Conservation (phyloP, 345 rosid genomes). For the Triadica sebifera region DNA sequence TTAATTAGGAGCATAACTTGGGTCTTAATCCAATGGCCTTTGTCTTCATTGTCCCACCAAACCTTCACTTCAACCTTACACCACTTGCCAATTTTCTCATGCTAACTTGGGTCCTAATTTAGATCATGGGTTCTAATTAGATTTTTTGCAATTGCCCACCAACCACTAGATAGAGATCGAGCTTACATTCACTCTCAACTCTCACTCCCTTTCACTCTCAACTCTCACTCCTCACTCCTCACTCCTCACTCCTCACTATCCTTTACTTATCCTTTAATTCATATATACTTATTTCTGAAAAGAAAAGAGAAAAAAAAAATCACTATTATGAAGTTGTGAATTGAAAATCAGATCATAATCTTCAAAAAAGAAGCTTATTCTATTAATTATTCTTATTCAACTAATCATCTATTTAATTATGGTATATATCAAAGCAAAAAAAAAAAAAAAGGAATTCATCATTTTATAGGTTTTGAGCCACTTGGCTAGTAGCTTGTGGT, state of each 20-base stretch:
- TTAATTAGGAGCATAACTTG: slow-evolving; percentile 13
- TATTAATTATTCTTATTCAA: too few species aligned
- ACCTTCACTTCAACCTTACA: slow-evolving; percentile 17
- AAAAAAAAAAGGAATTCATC: too few species aligned
- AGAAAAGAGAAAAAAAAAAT: too few species aligned
- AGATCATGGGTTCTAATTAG: not conserved
- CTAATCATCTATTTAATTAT: too few species aligned
- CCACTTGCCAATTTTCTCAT: not conserved
- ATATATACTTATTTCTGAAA: not conserved
- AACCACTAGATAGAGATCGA: slow-evolving; percentile 1
- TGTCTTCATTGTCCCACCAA: slow-evolving; percentile 13
- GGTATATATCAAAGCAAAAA: too few species aligned
- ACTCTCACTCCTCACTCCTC: not conserved
- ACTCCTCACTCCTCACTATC: not conserved
- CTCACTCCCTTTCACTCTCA: too few species aligned
- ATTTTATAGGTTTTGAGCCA: too few species aligned
- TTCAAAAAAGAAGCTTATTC: too few species aligned
- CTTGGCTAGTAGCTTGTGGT: too few species aligned
- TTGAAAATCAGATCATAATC: too few species aligned
- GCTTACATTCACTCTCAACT: too few species aligned
- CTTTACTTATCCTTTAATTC: not conserved
- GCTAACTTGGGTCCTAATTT: slow-evolving; percentile 24
- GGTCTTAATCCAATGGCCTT: slow-evolving; percentile 18
- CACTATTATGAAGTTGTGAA: too few species aligned
- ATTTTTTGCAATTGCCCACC: not conserved